Evolutionary conservation across 1,284 basidiomycete species (phyloP).

Genomic region (Phylloboletellus chloephorus): DNA sequence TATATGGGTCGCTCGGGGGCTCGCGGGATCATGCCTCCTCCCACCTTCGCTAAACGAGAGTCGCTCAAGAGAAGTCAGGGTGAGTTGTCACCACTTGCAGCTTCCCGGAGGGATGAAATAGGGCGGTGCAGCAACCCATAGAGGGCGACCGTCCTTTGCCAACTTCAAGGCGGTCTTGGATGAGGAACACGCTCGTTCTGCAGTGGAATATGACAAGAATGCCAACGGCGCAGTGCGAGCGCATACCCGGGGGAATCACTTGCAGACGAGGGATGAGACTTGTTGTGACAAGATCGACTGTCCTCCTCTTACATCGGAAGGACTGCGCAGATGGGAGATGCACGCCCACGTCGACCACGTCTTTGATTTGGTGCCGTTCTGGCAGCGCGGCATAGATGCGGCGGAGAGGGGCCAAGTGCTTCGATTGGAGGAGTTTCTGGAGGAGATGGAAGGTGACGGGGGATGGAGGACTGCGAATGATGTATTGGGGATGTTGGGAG

Average conservation of each 20-base stretch:
- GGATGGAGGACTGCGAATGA: constrained; percentile 27
- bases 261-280: constrained; percentile 14
- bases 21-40: constrained; percentile 20
- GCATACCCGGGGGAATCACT: background rate
- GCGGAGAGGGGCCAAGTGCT: constrained; percentile 45
- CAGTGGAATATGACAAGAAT: constrained; percentile 19
- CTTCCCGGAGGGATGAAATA: constrained; percentile 4
- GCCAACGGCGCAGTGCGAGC: background rate
- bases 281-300: constrained; percentile 22
- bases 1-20: constrained; percentile 6
- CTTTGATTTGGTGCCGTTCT: constrained; percentile 48
- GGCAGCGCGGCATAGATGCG: constrained; percentile 48
- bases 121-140: constrained; percentile 10
- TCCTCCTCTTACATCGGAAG: constrained; percentile 33
- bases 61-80: constrained; percentile 22
- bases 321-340: constrained; percentile 46
- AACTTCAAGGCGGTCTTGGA: constrained; percentile 18
- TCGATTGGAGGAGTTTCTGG: constrained; percentile 47
- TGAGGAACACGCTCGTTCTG: constrained; percentile 22
- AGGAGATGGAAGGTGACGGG: constrained; percentile 33
- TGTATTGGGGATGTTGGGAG: constrained; percentile 25
- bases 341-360: constrained; percentile 45
- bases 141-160: constrained; percentile 14
- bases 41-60: constrained; percentile 18
- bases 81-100: constrained; percentile 11